These are phyloP conservation scores for Alternaria infectoria DNA, from an alignment of 2,329 filamentous ascomycete species.

Conservation along the genomic window DNA sequence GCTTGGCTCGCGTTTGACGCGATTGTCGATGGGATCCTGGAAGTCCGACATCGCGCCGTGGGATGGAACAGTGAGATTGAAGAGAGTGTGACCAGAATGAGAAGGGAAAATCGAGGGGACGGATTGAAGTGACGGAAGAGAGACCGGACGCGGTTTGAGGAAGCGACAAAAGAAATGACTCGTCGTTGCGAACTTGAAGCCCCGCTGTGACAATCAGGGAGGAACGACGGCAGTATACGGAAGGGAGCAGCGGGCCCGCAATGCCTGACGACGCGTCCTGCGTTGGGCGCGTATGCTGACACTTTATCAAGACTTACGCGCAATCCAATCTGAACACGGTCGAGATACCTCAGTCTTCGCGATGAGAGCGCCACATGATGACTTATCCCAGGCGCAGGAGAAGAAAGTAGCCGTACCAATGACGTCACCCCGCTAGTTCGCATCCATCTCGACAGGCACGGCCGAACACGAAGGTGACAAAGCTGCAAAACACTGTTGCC, in stretches of 20 bases:
- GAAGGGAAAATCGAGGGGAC: not conserved
- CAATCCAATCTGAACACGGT: not conserved
- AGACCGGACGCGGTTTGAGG: not conserved
- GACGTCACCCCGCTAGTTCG: not conserved
- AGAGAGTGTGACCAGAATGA: not conserved
- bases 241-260: not conserved
- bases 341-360: not conserved
- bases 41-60: not conserved
- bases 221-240: not conserved
- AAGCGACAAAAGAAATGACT: not conserved
- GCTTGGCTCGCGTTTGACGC: not conserved
- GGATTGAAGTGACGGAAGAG: not conserved
- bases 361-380: not conserved
- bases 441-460: not conserved
- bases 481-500: slow-evolving; percentile 2
- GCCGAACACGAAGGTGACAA: not conserved
- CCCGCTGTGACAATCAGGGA: not conserved
- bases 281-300: not conserved
- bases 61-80: not conserved
- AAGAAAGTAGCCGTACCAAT: not conserved
- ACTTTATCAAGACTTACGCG: not conserved
- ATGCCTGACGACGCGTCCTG: not conserved
- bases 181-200: not conserved
- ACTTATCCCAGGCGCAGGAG: not conserved
- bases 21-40: not conserved